A percentile compares a stretch with the other conserved stretches of the same genome.
Conservation (phyloP, 78 protist genomes). For the Dictyostelium brefeldianum region DNA sequence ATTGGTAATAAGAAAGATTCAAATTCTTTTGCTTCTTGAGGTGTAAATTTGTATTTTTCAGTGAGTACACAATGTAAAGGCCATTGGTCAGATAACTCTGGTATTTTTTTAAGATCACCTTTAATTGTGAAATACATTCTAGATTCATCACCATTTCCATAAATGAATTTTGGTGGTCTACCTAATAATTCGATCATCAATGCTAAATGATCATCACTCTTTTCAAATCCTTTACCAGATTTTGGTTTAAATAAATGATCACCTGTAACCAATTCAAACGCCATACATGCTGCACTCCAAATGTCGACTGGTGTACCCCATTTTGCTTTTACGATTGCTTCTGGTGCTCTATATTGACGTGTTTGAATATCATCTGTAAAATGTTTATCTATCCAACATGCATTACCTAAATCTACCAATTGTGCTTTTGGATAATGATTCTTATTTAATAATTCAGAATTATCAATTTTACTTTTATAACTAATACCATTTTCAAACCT, state of each 20-base stretch:
- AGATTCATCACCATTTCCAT: constrained; percentile 45
- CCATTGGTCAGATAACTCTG: constrained; percentile 85
- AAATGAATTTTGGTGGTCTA: constrained; percentile 71
- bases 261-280: constrained; percentile 97
- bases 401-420: constrained; percentile 98
- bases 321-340: constrained; percentile 92
- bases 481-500: constrained; percentile 25
- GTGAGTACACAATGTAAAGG: constrained; percentile 83
- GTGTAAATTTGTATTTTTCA: constrained; percentile 86
- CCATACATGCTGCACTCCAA: constrained; percentile 89
- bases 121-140: constrained; percentile 77
- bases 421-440: constrained; percentile 73
- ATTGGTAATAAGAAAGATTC: constrained; percentile 91
- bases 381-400: constrained; percentile 96
- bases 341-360: constrained; percentile 98
- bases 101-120: constrained; percentile 92
- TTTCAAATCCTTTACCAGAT: constrained; percentile 69
- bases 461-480: background rate
- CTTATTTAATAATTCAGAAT: background rate
- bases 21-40: constrained; percentile 79
- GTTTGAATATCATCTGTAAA: constrained; percentile 98
- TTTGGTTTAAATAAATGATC: constrained; percentile 96
- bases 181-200: constrained; percentile 90
- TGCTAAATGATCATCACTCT: constrained; percentile 89
- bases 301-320: constrained; percentile 90